Evolutionary conservation across 2,329 filamentous ascomycete species (phyloP), one percentile per base, ranked within the genome.

Genomic region (Amauroascus niger): DNA sequence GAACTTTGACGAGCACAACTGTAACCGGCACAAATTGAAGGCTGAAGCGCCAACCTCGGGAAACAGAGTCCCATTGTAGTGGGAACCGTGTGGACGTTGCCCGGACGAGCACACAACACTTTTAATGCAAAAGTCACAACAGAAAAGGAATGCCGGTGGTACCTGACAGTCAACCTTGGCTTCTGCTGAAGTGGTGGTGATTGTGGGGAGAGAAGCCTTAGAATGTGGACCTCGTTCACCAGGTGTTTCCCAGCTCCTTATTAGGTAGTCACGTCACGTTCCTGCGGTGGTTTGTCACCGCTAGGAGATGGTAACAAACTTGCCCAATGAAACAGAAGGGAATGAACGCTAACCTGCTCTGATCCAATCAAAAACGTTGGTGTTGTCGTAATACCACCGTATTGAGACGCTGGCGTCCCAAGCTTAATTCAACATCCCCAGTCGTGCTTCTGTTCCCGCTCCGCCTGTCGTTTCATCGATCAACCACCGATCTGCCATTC

Each of bases 361-460:
- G 11, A n/a, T 20, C 45, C 45, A 48, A 48, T 37, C 2, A 18
- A 32, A 16, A 3, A 5, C 11, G n/a, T 8, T 4, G 7, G 9
- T 13, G 28, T 5, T 6, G 28, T 9, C 11, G 28, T 35, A 48
- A 48, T 28, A 18, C 16, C 1, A n/a, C 2, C 24, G 43, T 46
- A 46, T 32, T 30, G 43, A 24, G 13, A 45, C 45, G 11, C n/a
- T 48, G 20, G 30, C 45, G 30, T 3, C 18, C 14, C 18, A 30
- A 48, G 45, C 45, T 48, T 48, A 48, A 14, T 28, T 24, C 45
- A 35, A 48, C 45, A 48, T 48, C 28, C n/a, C 14, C n/a, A n/a
- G n/a, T n/a, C n/a, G n/a, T n/a, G n/a, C n/a, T n/a, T n/a, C 13
- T 32, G 28, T 18, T 48, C n/a, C 16, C 14, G 5, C 13, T 24